Conservation (phyloP, 2,329 filamentous ascomycete genomes). For the Microsporum ferrugineum region DNA sequence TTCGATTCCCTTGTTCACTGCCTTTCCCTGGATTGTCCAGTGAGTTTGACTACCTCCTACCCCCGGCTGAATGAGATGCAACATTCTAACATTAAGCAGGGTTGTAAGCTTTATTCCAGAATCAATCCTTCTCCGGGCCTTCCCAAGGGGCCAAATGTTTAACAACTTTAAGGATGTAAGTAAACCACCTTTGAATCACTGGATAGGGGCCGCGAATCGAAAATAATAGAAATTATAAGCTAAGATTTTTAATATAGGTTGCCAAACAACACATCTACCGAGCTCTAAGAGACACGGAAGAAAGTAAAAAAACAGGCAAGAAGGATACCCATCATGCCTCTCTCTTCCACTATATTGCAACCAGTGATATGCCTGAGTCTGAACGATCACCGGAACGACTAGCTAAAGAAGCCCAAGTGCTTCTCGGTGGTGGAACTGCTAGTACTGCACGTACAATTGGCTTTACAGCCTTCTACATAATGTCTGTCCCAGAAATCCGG, state of each 20-base stretch:
- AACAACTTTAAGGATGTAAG: conserved; percentile 5
- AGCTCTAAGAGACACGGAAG: not conserved
- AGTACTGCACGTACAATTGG: conserved; percentile 22
- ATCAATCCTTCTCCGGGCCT: not conserved
- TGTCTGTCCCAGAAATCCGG: conserved; percentile 6
- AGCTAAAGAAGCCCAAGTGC: conserved; percentile 21
- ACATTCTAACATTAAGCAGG: not conserved
- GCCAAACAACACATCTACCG: not conserved
- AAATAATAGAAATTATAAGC: not conserved
- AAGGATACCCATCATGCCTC: conserved; percentile 4
- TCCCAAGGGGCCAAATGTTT: conserved; percentile 3
- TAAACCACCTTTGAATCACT: not conserved
- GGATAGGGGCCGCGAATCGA: not conserved
- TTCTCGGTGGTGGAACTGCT: conserved; percentile 25
- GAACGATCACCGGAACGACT: conserved; percentile 23
- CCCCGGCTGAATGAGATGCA: not conserved
- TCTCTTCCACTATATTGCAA: conserved; percentile 10
- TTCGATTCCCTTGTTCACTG: conserved; percentile 11
- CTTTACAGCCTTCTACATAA: conserved; percentile 14
- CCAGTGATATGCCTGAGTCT: conserved; percentile 13
- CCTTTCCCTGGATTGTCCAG: conserved; percentile 11
- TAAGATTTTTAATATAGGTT: not conserved
- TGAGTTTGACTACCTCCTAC: not conserved
- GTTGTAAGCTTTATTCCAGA: conserved; percentile 3
- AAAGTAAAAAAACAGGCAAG: not conserved